Percentiles rank a stretch among this genome's conserved stretches.
Evolutionary conservation across 2,329 filamentous ascomycete species (phyloP).

Genomic region (Fusarium anguioides): DNA sequence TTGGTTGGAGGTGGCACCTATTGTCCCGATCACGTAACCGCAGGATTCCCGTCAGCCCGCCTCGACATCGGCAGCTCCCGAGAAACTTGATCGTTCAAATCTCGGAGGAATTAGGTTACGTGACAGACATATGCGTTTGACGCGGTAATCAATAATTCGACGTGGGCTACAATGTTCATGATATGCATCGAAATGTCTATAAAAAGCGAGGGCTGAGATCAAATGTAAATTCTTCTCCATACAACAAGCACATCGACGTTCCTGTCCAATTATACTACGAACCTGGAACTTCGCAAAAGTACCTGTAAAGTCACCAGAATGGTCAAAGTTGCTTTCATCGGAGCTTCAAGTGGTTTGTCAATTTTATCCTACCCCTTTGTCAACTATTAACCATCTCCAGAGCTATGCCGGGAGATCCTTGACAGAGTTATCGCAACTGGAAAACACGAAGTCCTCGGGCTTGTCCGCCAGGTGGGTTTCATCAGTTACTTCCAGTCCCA

Average conservation of each 20-base stretch:
- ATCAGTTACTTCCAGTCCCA: accelerated
- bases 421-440: constrained; percentile 1
- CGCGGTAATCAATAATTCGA: too few species aligned
- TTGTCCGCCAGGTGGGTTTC: background rate
- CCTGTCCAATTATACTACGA: too few species aligned
- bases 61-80: too few species aligned
- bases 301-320: background rate
- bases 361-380: accelerated
- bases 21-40: constrained; percentile 20
- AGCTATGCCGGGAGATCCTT: constrained; percentile 5
- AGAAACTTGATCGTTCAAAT: background rate
- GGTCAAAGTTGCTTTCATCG: constrained; percentile 12
- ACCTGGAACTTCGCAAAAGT: accelerated
- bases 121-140: background rate
- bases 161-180: too few species aligned
- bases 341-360: background rate
- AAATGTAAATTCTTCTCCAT: too few species aligned
- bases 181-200: accelerated
- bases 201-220: background rate
- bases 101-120: background rate
- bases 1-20: background rate
- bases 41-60: background rate
- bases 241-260: too few species aligned
- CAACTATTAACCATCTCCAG: background rate
- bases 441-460: background rate